Base-by-base conservation (phyloP, 306 rosid genomes). In the Gastrolobium villosum region DNA sequence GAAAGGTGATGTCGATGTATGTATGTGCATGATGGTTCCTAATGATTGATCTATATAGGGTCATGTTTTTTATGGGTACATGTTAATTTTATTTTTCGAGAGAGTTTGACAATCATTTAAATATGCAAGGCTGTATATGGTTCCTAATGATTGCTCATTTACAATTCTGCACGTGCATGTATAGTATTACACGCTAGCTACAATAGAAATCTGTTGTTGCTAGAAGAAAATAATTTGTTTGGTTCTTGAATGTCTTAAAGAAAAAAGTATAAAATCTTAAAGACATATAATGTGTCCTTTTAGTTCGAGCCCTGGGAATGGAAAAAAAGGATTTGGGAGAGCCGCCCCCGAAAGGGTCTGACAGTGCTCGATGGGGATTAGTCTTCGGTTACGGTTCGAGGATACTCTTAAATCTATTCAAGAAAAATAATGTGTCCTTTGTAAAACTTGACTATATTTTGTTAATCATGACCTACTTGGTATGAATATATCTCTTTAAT, bases 81-180 rank as follows among this genome's bases (percentile, higher is more conserved):
- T 75, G 72, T 1, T 37, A 62, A 10, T 35, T 31, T 28, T 35
- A 44, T 34, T 34, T 62, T 28, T 36, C 5, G 20, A 5, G 11
- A 66, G 7, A 63, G 52, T 49, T 48, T 39, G 39, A 6, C 34
- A 26, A 26, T 32, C 55, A 32, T 15, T 45, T 67, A 37, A 37
- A 41, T 41, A 28, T 32, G 31, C 1, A 53, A 49, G 44, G 40
- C 5, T n/a, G 0, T 0, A 11, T 20, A 65, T 64, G 39, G 7
- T 10, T 26, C 46, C 13, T 49, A 15, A 31, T 32, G 45, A 15
- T 31, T 37, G 37, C 37, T 53, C 56, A 79, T 14, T 43, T 52
- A 49, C 45, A 52, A 37, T 49, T 75, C 63, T 49, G 39, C 55
- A 66, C 70, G 10, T 50, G n/a, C 67, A 5, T 74, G 28, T 39